phyloP scores from a whole-genome alignment of 2,329 filamentous ascomycete genomes.

The Diaporthe aspalathi region DNA sequence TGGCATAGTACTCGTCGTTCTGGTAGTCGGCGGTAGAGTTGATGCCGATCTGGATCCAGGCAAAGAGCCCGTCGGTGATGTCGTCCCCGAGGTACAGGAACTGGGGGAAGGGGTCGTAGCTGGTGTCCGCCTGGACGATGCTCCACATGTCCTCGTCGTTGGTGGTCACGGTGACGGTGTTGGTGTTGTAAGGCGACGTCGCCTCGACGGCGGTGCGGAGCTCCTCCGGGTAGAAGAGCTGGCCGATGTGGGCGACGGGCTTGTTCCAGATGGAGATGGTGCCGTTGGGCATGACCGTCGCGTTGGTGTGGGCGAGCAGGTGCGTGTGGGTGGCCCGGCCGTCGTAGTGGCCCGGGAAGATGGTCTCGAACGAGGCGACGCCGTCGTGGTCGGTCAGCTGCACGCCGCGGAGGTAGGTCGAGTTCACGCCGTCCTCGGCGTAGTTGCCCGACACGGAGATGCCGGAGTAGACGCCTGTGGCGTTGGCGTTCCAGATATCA shows the following conservation, averaged over 20 bases:
- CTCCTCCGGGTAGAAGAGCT: slow-evolving; percentile 49
- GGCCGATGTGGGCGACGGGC: slow-evolving; percentile 48
- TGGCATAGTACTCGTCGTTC: slow-evolving; percentile 36
- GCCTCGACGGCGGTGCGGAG: slow-evolving; percentile 47
- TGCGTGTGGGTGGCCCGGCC: slow-evolving; percentile 38
- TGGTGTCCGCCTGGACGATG: slow-evolving; percentile 44
- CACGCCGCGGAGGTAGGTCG: slow-evolving; percentile 38
- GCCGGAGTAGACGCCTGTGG: slow-evolving; percentile 54
- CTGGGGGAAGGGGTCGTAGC: slow-evolving; percentile 61
- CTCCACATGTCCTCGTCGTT: slow-evolving; percentile 50
- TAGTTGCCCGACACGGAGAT: slow-evolving; percentile 45
- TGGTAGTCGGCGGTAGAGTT: slow-evolving; percentile 51
- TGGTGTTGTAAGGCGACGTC: slow-evolving; percentile 46
- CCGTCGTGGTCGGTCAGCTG: slow-evolving; percentile 39
- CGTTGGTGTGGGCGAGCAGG: slow-evolving; percentile 46
- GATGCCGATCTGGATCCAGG: slow-evolving; percentile 61
- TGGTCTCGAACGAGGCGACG: slow-evolving; percentile 36
- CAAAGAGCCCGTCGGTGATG: slow-evolving; percentile 58
- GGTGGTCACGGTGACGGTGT: slow-evolving; percentile 45
- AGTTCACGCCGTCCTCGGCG: slow-evolving; percentile 39
- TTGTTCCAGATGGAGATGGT: slow-evolving; percentile 44
- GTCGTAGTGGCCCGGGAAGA: slow-evolving; percentile 39
- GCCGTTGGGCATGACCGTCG: slow-evolving; percentile 46
- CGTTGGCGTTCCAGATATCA: slow-evolving; percentile 59
- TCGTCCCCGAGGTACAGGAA: slow-evolving; percentile 63